phyloP scores from a whole-genome alignment of 1,139 yeast genomes.

The Debaryomyces sp. region DNA sequence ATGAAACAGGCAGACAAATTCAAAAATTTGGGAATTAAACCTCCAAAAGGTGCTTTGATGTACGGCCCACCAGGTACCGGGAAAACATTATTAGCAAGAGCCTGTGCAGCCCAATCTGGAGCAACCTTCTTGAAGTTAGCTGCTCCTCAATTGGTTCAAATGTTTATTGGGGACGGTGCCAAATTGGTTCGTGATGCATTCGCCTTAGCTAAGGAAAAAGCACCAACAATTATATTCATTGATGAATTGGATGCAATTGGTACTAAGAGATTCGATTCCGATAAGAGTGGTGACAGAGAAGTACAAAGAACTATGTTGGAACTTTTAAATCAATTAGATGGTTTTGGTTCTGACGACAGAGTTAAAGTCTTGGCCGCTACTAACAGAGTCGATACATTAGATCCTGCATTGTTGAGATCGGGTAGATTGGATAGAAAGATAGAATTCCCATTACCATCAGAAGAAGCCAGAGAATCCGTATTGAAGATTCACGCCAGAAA shows the following conservation, averaged over 20 bases:
- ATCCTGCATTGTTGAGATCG: slow-evolving; percentile 94
- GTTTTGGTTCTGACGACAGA: slow-evolving; percentile 96
- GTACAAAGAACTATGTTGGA: slow-evolving; percentile 99
- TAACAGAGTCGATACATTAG: slow-evolving; percentile 95
- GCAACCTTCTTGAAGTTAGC: slow-evolving; percentile 97
- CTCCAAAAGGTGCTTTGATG: slow-evolving; percentile 98
- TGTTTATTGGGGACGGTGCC: slow-evolving; percentile 99
- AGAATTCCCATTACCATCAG: slow-evolving; percentile 96
- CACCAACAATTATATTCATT: slow-evolving; percentile 95
- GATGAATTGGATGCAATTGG: slow-evolving; percentile 99
- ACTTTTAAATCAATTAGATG: slow-evolving; percentile 93
- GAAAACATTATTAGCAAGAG: slow-evolving; percentile 93
- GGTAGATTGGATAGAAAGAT: slow-evolving; percentile 98
- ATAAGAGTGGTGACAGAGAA: slow-evolving; percentile 97
- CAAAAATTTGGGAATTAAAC: slow-evolving; percentile 87
- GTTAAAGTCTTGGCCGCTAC: slow-evolving; percentile 98
- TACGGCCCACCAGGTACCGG: slow-evolving; percentile 99
- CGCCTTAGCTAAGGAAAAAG: slow-evolving; percentile 97
- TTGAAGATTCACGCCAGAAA: slow-evolving; percentile 96
- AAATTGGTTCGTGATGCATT: slow-evolving; percentile 97
- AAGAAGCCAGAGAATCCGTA: slow-evolving; percentile 95
- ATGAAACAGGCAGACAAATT: slow-evolving; percentile 98
- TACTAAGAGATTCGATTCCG: slow-evolving; percentile 96
- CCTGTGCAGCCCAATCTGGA: slow-evolving; percentile 98
- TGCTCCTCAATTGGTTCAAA: slow-evolving; percentile 97